Evolutionary conservation across 2,329 filamentous ascomycete species (phyloP), one percentile per base, ranked within the genome.

Genomic region (Nemania sp.): DNA sequence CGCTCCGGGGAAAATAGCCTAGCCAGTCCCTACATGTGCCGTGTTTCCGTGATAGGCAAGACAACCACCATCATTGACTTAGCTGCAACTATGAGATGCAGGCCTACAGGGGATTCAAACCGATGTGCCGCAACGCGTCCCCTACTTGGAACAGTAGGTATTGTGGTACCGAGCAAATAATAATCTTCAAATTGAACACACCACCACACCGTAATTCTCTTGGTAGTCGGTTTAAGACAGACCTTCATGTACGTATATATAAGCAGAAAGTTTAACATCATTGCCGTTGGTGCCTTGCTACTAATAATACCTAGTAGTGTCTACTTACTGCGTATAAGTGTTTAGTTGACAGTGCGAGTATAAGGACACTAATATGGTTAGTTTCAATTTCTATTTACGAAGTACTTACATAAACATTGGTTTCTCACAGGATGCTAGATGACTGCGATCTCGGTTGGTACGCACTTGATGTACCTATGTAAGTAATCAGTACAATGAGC

Each of bases 41-140:
- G 56, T 57, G 24, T 8, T 56, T 56, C 56, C 56, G 56, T 53
- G 56, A 57, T 52, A 54, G 56, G 56, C 53, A 59, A 53, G 37
- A 43, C 45, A 36, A 33, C 36, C 11, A 50, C 34, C 15, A 49
- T 30, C 9, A 48, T 42, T 30, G n/a, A 40, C 34, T 54, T 31
- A 54, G 50, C 54, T 57, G 24, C 51, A 19, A 51, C 43, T 41
- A 48, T 54, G 39, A 37, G 34, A 43, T 30, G 24, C 48, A 46
- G 47, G 43, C 34, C 24, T 37, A 43, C 49, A 59, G 49, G 56
- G 56, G 36, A 56, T 48, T 28, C 33, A 54, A 57, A 56, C 56
- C 53, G 56, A 56, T 45, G 54, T 59, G 46, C 56, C 53, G 56
- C 53, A 40, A 49, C 20, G 37, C 23, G 36, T 43, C 31, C 34